phyloP scores from a whole-genome alignment of 2,329 filamentous ascomycete genomes.

The Thielaviopsis musarum region DNA sequence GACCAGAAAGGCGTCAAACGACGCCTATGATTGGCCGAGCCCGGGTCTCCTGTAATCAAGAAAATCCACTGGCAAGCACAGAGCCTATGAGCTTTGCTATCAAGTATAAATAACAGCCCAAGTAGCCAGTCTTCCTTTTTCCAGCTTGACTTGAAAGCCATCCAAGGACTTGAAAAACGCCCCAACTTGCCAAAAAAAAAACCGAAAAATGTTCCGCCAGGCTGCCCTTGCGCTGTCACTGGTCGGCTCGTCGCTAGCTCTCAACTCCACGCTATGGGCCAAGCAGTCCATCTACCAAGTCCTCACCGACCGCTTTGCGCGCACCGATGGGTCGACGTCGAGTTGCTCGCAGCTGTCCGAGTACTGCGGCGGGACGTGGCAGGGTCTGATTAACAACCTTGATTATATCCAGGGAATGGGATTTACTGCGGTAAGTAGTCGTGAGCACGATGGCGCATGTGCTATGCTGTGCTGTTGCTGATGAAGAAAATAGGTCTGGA shows the following conservation, averaged over 20 bases:
- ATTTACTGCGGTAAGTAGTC: constrained; percentile 20
- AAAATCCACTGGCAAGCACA: background rate
- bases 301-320: constrained; percentile 27
- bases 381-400: constrained; percentile 29
- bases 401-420: constrained; percentile 34
- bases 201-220: background rate
- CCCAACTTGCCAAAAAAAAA: too few species aligned
- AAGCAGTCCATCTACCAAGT: constrained; percentile 29
- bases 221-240: background rate
- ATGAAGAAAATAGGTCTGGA: constrained; percentile 19
- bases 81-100: background rate
- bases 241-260: constrained; percentile 12
- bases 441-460: too few species aligned
- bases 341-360: constrained; percentile 17
- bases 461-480: background rate
- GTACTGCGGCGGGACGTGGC: constrained; percentile 35
- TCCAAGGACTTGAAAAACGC: background rate
- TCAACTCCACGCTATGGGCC: constrained; percentile 21
- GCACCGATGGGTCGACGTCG: constrained; percentile 22
- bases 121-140: too few species aligned
- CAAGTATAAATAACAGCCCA: too few species aligned
- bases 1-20: background rate
- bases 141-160: background rate
- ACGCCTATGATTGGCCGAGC: background rate
- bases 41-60: background rate